phyloP scores from a whole-genome alignment of 1,139 yeast genomes.

The Suhomyces atakaporum region DNA sequence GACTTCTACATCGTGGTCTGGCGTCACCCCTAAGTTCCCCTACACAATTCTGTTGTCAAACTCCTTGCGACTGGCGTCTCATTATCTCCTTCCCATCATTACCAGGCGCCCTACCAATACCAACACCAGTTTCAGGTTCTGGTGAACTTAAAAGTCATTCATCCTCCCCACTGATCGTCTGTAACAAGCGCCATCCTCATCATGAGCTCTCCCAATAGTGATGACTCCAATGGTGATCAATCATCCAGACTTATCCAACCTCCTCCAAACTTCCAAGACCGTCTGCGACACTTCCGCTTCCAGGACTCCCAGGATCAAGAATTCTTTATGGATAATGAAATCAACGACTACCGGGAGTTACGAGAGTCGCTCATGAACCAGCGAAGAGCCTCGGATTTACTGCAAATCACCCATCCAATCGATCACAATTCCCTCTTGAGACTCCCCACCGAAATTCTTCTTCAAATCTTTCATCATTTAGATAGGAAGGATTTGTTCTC shows the following conservation, averaged over 20 bases:
- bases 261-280: slow-evolving; percentile 2
- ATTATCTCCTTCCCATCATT: neutral
- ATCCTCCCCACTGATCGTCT: no score
- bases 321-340: slow-evolving; percentile 39
- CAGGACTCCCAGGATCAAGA: slow-evolving; percentile 14
- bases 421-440: slow-evolving; percentile 49
- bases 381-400: slow-evolving; percentile 24
- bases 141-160: no score
- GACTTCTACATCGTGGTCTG: neutral
- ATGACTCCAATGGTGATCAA: no score
- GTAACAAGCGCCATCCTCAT: no score
- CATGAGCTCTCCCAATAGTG: slow-evolving; percentile 40
- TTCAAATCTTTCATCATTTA: slow-evolving; percentile 68
- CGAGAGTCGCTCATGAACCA: slow-evolving; percentile 36
- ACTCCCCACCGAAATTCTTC: slow-evolving; percentile 80
- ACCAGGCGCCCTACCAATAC: no score
- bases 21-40: no score
- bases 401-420: slow-evolving; percentile 15
- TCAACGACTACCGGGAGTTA: slow-evolving; percentile 39
- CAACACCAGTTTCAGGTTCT: no score
- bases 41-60: no score
- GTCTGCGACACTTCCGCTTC: slow-evolving; percentile 4
- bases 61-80: no score
- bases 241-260: slow-evolving; percentile 6
- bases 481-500: slow-evolving; percentile 68